Evolutionary conservation across 2,329 filamentous ascomycete species (phyloP).

Genomic region (Sclerotinia sclerotiorum): DNA sequence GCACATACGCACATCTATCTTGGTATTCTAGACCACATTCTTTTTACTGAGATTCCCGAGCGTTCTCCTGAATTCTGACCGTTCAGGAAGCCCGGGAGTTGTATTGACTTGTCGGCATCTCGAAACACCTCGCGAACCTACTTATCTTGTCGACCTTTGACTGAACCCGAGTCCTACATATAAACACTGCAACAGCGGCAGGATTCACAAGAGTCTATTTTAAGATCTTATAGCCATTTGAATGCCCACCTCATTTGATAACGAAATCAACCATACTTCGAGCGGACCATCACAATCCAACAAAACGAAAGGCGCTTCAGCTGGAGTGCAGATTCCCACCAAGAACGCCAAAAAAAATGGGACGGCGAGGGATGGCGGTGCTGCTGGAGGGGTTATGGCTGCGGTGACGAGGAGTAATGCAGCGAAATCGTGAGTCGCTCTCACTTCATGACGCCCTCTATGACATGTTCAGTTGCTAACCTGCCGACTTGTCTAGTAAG

Average conservation of each 20-base stretch:
- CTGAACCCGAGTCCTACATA: constrained; percentile 23
- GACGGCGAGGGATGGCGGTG: constrained; percentile 39
- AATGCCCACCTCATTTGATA: constrained; percentile 43
- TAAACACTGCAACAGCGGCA: constrained; percentile 9
- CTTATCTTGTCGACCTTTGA: constrained; percentile 12
- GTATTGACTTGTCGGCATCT: constrained; percentile 17
- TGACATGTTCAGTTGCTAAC: constrained; percentile 15
- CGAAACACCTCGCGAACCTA: constrained; percentile 23
- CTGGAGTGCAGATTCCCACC: constrained; percentile 36
- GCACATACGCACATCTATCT: neutral
- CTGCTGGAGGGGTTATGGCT: constrained; percentile 33
- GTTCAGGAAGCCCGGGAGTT: constrained; percentile 34
- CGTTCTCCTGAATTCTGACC: constrained; percentile 33
- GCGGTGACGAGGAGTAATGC: constrained; percentile 41
- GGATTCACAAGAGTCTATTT: neutral
- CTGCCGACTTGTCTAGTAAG: constrained; percentile 18
- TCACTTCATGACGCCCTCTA: neutral
- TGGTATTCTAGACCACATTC: neutral
- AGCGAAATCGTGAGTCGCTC: constrained; percentile 38
- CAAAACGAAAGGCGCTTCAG: constrained; percentile 33
- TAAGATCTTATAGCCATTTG: constrained; percentile 33
- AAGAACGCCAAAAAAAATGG: constrained; percentile 41
- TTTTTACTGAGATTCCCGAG: constrained; percentile 26
- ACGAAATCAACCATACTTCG: constrained; percentile 36
- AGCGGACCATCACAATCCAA: constrained; percentile 29